Conservation (phyloP, 805 yeast genomes). For the Sungouiozyma intestinalis region DNA sequence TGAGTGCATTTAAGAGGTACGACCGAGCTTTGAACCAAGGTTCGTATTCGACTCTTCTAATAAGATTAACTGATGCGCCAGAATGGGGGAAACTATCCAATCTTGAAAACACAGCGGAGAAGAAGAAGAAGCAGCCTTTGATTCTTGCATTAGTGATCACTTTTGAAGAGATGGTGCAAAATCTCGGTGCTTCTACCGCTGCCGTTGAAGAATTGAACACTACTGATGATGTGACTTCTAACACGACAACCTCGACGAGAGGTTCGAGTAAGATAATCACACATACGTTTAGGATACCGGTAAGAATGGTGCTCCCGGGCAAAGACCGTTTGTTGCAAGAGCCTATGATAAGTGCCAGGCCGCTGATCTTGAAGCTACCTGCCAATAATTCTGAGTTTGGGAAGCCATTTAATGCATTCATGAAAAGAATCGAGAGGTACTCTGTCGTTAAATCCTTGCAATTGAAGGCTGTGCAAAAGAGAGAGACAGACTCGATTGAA, state of each 20-base stretch:
- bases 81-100: slow-evolving; percentile 16
- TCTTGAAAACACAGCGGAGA: neutral
- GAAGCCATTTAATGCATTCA: slow-evolving; percentile 38
- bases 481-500: slow-evolving; percentile 4
- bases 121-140: slow-evolving; percentile 11
- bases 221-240: slow-evolving; percentile 2
- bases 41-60: slow-evolving; percentile 18
- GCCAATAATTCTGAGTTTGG: slow-evolving; percentile 23
- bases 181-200: slow-evolving; percentile 5
- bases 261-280: slow-evolving; percentile 32
- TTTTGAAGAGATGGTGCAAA: slow-evolving; percentile 22
- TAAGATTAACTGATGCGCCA: slow-evolving; percentile 20
- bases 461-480: slow-evolving; percentile 31
- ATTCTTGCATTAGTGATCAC: slow-evolving; percentile 22
- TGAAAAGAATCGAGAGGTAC: slow-evolving; percentile 59
- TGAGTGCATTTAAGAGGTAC: slow-evolving; percentile 23
- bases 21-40: slow-evolving; percentile 24
- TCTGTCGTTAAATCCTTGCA: slow-evolving; percentile 41
- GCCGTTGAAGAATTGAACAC: slow-evolving; percentile 3
- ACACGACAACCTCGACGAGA: neutral
- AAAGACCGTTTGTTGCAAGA: slow-evolving; percentile 47
- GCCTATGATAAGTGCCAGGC: slow-evolving; percentile 41
- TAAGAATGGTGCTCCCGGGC: slow-evolving; percentile 45
- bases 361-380: slow-evolving; percentile 38
- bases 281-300: slow-evolving; percentile 65